Base-by-base conservation (phyloP, 306 rosid species). In the Alnus glutinosa region DNA sequence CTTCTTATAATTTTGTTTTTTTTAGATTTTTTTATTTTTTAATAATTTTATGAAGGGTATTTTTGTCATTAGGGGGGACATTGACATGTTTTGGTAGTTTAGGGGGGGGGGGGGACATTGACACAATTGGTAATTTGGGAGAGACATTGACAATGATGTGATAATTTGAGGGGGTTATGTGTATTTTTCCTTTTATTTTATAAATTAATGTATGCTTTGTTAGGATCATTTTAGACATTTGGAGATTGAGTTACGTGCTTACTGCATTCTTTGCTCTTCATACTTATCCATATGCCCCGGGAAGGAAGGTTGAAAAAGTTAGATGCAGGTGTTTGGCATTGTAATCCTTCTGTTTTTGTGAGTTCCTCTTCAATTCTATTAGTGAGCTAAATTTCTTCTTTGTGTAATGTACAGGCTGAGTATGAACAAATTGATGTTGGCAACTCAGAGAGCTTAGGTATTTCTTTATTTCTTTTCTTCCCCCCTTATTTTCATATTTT, bases 361-460 rank as follows among this genome's bases (percentile, higher is more conserved):
- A 59, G 14, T 9, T 59, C 66, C 14, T 59, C 28, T 28, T 59
- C 44, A 9, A 13, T 32, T 62, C 0, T 30, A 32, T 62, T 10
- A 62, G 12, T n/a, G 44, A 32, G 69, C 12, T 39, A 62, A 12
- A 62, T 34, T 62, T 32, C 36, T 62, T 13, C n/a, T 32, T 12
- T 62, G 7, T 30, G 15, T 34, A 32, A 16, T 36, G 66, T 66
- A 66, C 73, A 77, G 80, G 80, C 54, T 54, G 80, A 37, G 74
- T 4, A 7, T 19, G 71, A 49, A 66, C 42, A 12, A 37, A 48
- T 54, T 37, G 73, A 76, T 76, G 32, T 30, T 51, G 70, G 55
- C 61, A 34, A 50, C 69, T 18, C 66, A 49, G 55, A 52, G n/a
- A n/a, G 37, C 64, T n/a, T 67, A 77, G 74, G 80, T 77, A 66